These are phyloP conservation scores for Fusarium transvaalense DNA, from an alignment of 2,329 filamentous ascomycete species.

Conservation along the genomic window DNA sequence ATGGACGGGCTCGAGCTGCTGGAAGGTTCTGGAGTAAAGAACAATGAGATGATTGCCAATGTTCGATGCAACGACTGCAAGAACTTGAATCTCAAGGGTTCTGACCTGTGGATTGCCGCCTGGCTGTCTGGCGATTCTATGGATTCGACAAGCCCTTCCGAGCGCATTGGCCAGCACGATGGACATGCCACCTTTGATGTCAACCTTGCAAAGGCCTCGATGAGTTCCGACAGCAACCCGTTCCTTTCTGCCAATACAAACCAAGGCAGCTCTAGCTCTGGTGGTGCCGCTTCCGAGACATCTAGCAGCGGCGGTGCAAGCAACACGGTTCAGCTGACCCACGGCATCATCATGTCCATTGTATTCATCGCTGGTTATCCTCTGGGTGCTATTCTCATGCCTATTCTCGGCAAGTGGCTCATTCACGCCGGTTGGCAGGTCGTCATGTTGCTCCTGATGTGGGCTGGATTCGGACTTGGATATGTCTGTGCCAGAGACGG, in stretches of 20 bases:
- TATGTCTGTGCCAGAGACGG: slow-evolving; percentile 60
- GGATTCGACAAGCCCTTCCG: slow-evolving; percentile 55
- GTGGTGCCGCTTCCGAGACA: slow-evolving; percentile 28
- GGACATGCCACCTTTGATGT: slow-evolving; percentile 59
- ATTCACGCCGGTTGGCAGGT: slow-evolving; percentile 70
- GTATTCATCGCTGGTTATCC: slow-evolving; percentile 71
- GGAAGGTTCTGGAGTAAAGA: slow-evolving; percentile 67
- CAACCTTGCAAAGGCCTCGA: slow-evolving; percentile 61
- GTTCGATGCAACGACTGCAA: slow-evolving; percentile 67
- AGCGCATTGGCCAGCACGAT: slow-evolving; percentile 62
- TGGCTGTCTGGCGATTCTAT: slow-evolving; percentile 64
- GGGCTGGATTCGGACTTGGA: slow-evolving; percentile 70
- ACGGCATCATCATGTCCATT: slow-evolving; percentile 72
- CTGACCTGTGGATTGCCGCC: slow-evolving; percentile 65
- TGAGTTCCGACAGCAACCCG: slow-evolving; percentile 65
- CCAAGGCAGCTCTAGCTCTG: slow-evolving; percentile 13
- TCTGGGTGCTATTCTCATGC: slow-evolving; percentile 71
- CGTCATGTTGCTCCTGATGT: slow-evolving; percentile 68
- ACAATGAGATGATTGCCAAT: slow-evolving; percentile 70
- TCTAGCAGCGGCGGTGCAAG: slow-evolving; percentile 26
- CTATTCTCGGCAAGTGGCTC: slow-evolving; percentile 67
- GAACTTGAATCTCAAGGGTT: slow-evolving; percentile 58
- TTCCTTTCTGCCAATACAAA: slow-evolving; percentile 53
- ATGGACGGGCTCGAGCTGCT: slow-evolving; percentile 65
- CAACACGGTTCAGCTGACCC: slow-evolving; percentile 56